Evolutionary conservation across 169 alveolate species (phyloP).

Genomic region (Cryptosporidium ryanae): DNA sequence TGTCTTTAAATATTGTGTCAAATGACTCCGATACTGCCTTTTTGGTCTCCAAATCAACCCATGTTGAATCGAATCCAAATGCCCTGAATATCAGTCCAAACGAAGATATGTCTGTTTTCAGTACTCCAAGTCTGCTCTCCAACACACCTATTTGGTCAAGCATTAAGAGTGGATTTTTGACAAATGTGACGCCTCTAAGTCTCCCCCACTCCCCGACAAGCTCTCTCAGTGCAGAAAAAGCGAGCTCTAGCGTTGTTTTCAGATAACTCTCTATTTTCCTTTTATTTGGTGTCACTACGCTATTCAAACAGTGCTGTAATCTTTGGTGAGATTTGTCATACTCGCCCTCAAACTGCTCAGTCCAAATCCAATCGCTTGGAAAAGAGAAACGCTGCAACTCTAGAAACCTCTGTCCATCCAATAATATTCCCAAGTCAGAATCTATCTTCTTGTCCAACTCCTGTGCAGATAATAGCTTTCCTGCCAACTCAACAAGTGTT

Average conservation of each 20-base stretch:
- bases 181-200: slow-evolving; percentile 45
- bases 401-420: slow-evolving; percentile 89
- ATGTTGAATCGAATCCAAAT: slow-evolving; percentile 21
- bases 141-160: slow-evolving; percentile 31
- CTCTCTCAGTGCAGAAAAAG: slow-evolving; percentile 8
- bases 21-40: slow-evolving; percentile 81
- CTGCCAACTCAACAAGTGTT: slow-evolving; percentile 81
- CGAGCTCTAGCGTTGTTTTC: slow-evolving; percentile 11
- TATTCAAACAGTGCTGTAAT: slow-evolving; percentile 52
- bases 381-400: slow-evolving; percentile 91
- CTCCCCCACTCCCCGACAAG: slow-evolving; percentile 34
- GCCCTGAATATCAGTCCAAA: slow-evolving; percentile 22
- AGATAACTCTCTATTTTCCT: slow-evolving; percentile 38
- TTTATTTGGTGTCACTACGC: slow-evolving; percentile 21
- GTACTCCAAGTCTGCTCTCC: slow-evolving; percentile 28
- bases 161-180: slow-evolving; percentile 43
- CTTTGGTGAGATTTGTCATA: slow-evolving; percentile 90
- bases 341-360: slow-evolving; percentile 93
- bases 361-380: slow-evolving; percentile 92
- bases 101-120: slow-evolving; percentile 17
- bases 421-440: slow-evolving; percentile 86
- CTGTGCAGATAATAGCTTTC: slow-evolving; percentile 89
- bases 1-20: slow-evolving; percentile 87
- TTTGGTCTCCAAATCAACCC: slow-evolving; percentile 37
- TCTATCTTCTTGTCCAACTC: slow-evolving; percentile 89